These are phyloP conservation scores for Aspergillus ostianus DNA, from an alignment of 495 filamentous ascomycete genomes.

Conservation along the genomic window DNA sequence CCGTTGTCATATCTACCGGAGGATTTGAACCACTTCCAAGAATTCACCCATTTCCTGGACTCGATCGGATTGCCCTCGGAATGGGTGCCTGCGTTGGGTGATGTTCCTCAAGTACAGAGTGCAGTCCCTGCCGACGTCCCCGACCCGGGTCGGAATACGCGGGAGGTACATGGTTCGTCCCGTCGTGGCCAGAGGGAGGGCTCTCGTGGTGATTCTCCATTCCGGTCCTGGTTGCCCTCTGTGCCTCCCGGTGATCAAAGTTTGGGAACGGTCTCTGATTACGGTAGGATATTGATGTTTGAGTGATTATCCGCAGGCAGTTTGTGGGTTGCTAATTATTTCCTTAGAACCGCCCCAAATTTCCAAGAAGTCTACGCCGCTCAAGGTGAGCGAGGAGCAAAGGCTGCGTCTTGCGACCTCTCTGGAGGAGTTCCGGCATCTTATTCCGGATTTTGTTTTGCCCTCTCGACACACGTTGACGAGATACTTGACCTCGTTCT, in stretches of 20 bases:
- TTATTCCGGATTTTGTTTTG: slow-evolving; percentile 37
- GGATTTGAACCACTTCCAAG: slow-evolving; percentile 41
- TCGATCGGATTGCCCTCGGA: slow-evolving; percentile 40
- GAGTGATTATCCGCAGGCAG: background rate
- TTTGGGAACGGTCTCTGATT: slow-evolving; percentile 34
- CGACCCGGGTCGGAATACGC: slow-evolving; percentile 16
- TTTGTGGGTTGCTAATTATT: slow-evolving; percentile 5
- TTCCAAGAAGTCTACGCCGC: slow-evolving; percentile 23
- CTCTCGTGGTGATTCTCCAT: slow-evolving; percentile 40
- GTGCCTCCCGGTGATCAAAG: slow-evolving; percentile 39
- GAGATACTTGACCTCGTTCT: slow-evolving; percentile 38
- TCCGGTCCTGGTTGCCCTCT: slow-evolving; percentile 41
- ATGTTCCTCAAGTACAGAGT: slow-evolving; percentile 29
- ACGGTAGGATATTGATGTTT: slow-evolving; percentile 22
- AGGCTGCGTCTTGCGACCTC: slow-evolving; percentile 34
- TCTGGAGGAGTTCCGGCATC: slow-evolving; percentile 37
- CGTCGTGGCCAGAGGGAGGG: slow-evolving; percentile 23
- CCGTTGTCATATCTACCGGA: slow-evolving; percentile 37
- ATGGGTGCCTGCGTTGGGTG: slow-evolving; percentile 36
- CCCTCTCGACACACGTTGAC: slow-evolving; percentile 41
- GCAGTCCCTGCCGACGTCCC: slow-evolving; percentile 24
- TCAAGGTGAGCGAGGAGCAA: slow-evolving; percentile 39
- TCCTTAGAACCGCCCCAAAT: slow-evolving; percentile 31
- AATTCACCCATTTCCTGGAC: slow-evolving; percentile 43
- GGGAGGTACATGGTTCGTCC: slow-evolving; percentile 23